Conservation (phyloP, 2,329 filamentous ascomycete genomes). For the Penicillium frequentans region DNA sequence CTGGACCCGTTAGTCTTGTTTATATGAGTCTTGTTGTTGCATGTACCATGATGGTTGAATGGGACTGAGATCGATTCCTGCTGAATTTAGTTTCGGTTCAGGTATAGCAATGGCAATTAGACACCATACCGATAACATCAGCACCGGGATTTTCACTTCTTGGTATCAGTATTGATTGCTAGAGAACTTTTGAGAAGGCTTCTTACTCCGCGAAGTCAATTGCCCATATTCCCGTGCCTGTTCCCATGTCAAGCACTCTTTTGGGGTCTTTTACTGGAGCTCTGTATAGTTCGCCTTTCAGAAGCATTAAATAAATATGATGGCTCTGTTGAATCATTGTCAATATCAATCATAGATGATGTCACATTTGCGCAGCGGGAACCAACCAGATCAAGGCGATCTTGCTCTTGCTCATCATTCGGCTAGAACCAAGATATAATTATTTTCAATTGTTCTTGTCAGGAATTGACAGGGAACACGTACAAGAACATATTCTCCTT, state of each 20-base stretch:
- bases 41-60: slow-evolving; percentile 38
- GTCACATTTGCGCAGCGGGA: slow-evolving; percentile 1
- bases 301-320: slow-evolving; percentile 19
- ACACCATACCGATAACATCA: slow-evolving; percentile 28
- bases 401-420: slow-evolving; percentile 35
- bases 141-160: slow-evolving; percentile 33
- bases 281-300: slow-evolving; percentile 24
- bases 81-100: background rate
- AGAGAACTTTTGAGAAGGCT: background rate
- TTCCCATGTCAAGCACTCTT: slow-evolving; percentile 44
- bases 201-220: slow-evolving; percentile 42
- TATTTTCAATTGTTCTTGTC: background rate
- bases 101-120: background rate
- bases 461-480: background rate
- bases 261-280: slow-evolving; percentile 23
- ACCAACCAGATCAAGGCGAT: slow-evolving; percentile 30
- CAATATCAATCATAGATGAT: background rate
- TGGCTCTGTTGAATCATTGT: slow-evolving; percentile 27
- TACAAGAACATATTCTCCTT: slow-evolving; percentile 32
- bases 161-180: background rate
- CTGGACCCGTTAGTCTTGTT: slow-evolving; percentile 13
- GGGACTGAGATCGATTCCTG: slow-evolving; percentile 40
- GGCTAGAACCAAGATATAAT: slow-evolving; percentile 31
- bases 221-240: slow-evolving; percentile 46
- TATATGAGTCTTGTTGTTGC: slow-evolving; percentile 25